Evolutionary conservation across 345 rosid genomes (phyloP).

Genomic region (Ceriops tagal): DNA sequence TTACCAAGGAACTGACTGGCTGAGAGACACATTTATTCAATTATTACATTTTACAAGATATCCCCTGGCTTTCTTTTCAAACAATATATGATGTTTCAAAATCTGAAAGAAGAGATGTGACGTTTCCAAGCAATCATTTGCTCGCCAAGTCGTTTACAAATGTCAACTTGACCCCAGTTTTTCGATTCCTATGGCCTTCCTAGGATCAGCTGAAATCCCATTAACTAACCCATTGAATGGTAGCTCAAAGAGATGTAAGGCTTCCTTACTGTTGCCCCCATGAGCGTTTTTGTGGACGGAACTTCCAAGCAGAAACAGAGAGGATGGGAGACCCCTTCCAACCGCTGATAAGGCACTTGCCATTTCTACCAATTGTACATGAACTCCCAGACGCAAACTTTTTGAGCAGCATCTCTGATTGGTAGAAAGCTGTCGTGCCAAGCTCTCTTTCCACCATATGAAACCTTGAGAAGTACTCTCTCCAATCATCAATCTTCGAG

Average conservation of each 20-base stretch:
- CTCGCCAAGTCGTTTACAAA: no score
- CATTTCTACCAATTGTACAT: slow-evolving; percentile 10
- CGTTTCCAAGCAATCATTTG: no score
- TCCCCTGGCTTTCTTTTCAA: no score
- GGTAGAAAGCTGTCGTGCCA: slow-evolving; percentile 7
- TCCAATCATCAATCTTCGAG: slow-evolving; percentile 22
- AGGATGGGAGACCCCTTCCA: slow-evolving; percentile 26
- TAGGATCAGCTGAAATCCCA: no score
- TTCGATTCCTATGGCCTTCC: no score
- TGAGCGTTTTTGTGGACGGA: slow-evolving; percentile 11
- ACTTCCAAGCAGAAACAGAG: slow-evolving; percentile 50
- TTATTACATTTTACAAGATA: no score
- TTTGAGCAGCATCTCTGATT: slow-evolving; percentile 13
- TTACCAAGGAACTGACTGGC: no score
- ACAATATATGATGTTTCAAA: no score
- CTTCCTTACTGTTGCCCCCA: background rate
- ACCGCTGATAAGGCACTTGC: slow-evolving; percentile 12
- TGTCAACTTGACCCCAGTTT: no score
- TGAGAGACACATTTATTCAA: no score
- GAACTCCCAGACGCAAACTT: slow-evolving; percentile 16
- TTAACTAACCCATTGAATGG: background rate
- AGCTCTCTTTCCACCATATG: slow-evolving; percentile 16
- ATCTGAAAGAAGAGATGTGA: no score
- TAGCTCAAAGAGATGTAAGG: background rate
- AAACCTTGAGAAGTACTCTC: slow-evolving; percentile 11